Evolutionary conservation across 768 basidiomycete species (phyloP), one percentile per base, ranked within the genome.

Genomic region (Amanita brunnescens): DNA sequence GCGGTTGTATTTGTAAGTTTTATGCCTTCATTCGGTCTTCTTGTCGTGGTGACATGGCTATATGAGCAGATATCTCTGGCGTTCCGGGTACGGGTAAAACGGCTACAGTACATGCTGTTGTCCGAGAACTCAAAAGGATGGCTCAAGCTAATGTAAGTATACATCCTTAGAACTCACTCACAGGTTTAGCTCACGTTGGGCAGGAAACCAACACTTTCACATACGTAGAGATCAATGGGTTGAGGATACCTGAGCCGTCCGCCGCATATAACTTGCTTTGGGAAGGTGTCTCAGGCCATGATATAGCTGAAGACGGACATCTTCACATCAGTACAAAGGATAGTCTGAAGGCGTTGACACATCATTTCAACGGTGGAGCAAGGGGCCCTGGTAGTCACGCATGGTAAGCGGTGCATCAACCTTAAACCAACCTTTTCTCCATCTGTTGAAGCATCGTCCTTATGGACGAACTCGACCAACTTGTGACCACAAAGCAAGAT

Each of bases 71-170:
- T 66, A 96, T 98, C 43, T 93, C 94, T 6, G 95, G 96, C 7
- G 92, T 97, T 6, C 96, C 95, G n/a, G 95, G 96, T 6, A 98
- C 95, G 2, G 95, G 96, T 7, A 99, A 98, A 69, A 99, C 96
- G 0, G 96, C 96, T 0, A 98, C 96, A 0, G 93, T 98, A 0
- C 94, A 97, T 59, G 88, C 87, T 0, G 86, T 96, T 21, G 80
- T 98, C 29, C 78, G 89, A 33, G 90, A 95, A 62, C 74, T 98
- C 9, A 93, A 91, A 61, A 76, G 84, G 34, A 89, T 94, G 81
- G 93, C 93, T 1, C 78, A 87, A 62, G 75, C 80, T 49, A 83
- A 80, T 56, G 91, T 91, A 56, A 24, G 83, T 70, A 9, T 9
- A 16, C 13, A 18, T 24, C n/a, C n/a, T n/a, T n/a, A n/a, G 55